phyloP scores from a whole-genome alignment of 2,329 filamentous ascomycete genomes.

The Aspergillus japonicus region DNA sequence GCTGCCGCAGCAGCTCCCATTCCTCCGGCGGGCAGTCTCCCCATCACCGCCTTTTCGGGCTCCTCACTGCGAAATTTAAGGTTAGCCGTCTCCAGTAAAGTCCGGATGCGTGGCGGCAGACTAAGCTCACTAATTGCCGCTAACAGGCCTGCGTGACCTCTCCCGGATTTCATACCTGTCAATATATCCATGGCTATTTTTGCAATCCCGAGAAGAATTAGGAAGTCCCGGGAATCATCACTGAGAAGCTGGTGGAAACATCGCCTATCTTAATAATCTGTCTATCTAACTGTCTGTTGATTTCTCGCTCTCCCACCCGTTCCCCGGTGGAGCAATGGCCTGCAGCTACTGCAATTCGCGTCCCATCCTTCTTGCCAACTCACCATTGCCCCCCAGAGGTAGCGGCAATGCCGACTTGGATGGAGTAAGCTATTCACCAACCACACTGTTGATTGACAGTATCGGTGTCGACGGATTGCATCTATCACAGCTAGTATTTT shows the following conservation, averaged over 20 bases:
- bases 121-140: background rate
- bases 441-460: background rate
- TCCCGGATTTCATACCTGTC: background rate
- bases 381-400: background rate
- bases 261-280: background rate
- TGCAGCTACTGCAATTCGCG: background rate
- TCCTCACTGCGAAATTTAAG: background rate
- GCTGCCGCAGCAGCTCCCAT: background rate
- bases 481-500: background rate
- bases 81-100: slow-evolving; percentile 5
- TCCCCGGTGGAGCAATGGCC: background rate
- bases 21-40: background rate
- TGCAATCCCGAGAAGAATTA: background rate
- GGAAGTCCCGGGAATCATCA: background rate
- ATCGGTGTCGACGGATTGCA: background rate
- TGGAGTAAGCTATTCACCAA: background rate
- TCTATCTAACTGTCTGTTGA: background rate
- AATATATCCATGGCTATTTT: background rate
- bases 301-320: background rate
- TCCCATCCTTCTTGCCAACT: slow-evolving; percentile 2
- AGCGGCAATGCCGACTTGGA: background rate
- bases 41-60: slow-evolving; percentile 5
- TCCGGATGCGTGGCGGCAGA: slow-evolving; percentile 1
- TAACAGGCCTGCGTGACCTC: slow-evolving; percentile 1
- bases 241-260: background rate